Evolutionary conservation across 1,284 basidiomycete genomes (phyloP).

Genomic region (Fomitopsis betulina): DNA sequence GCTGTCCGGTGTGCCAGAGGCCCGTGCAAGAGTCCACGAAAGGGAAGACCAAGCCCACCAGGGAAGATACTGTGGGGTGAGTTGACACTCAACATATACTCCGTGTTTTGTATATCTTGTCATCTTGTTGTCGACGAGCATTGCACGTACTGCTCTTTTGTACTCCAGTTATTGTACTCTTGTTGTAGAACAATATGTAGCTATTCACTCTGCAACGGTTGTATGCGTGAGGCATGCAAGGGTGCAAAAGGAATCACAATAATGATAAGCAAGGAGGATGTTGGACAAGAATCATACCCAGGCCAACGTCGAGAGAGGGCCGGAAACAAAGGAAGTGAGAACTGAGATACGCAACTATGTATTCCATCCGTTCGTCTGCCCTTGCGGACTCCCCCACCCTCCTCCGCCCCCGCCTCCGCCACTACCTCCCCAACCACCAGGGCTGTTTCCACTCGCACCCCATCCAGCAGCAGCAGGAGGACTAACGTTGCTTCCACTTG

Average conservation of each 20-base stretch:
- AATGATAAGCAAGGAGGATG: too few relatives aligned
- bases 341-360: background rate
- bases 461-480: background rate
- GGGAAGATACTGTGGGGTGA: conserved; percentile 5
- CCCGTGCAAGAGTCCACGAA: conserved; percentile 33
- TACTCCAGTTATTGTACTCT: background rate
- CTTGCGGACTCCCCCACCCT: background rate
- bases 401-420: background rate
- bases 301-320: too few relatives aligned
- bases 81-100: background rate
- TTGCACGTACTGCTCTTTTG: background rate
- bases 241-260: too few relatives aligned
- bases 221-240: too few relatives aligned
- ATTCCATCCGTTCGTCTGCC: conserved; percentile 5
- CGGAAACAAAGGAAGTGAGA: too few relatives aligned
- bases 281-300: too few relatives aligned
- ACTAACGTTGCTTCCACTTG: conserved; percentile 2
- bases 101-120: background rate
- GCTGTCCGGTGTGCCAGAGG: conserved; percentile 73
- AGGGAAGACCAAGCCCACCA: conserved; percentile 19
- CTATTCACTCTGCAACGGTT: too few relatives aligned
- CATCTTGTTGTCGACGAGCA: background rate
- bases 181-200: background rate
- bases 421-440: background rate
- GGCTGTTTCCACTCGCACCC: background rate